These are phyloP conservation scores for Hypoxylon intermedium DNA, from an alignment of 495 filamentous ascomycete species.

Conservation along the genomic window DNA sequence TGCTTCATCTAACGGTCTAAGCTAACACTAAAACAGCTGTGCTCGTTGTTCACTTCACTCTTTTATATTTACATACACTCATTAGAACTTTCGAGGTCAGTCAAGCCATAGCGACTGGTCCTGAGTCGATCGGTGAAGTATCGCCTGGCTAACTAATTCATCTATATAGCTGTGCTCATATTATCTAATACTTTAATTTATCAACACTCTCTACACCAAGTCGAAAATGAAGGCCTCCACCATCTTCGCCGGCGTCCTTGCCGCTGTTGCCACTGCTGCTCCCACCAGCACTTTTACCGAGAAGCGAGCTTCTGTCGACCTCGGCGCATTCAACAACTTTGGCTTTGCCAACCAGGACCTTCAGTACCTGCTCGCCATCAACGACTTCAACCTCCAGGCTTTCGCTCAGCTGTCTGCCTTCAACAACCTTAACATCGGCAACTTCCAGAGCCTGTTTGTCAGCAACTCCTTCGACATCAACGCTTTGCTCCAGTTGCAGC, in stretches of 20 bases:
- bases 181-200: slow-evolving; percentile 50
- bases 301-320: slow-evolving; percentile 46
- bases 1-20: not conserved
- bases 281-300: slow-evolving; percentile 39
- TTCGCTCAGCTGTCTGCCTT: slow-evolving; percentile 48
- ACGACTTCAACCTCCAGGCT: slow-evolving; percentile 49
- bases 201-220: slow-evolving; percentile 33
- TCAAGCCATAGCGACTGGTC: not conserved
- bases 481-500: slow-evolving; percentile 51
- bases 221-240: slow-evolving; percentile 55
- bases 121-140: not conserved
- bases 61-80: slow-evolving; percentile 52
- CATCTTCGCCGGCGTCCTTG: slow-evolving; percentile 49
- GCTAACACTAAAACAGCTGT: slow-evolving; percentile 51
- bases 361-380: slow-evolving; percentile 56
- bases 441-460: slow-evolving; percentile 49
- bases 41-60: slow-evolving; percentile 60
- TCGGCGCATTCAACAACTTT: slow-evolving; percentile 50
- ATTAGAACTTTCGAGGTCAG: slow-evolving; percentile 55
- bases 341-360: slow-evolving; percentile 53
- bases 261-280: slow-evolving; percentile 50
- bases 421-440: slow-evolving; percentile 53
- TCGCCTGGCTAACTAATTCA: slow-evolving; percentile 30
- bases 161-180: slow-evolving; percentile 53
- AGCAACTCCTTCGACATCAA: slow-evolving; percentile 48